phyloP scores from a whole-genome alignment of 768 basidiomycete genomes.

The Tulasnella sp. region DNA sequence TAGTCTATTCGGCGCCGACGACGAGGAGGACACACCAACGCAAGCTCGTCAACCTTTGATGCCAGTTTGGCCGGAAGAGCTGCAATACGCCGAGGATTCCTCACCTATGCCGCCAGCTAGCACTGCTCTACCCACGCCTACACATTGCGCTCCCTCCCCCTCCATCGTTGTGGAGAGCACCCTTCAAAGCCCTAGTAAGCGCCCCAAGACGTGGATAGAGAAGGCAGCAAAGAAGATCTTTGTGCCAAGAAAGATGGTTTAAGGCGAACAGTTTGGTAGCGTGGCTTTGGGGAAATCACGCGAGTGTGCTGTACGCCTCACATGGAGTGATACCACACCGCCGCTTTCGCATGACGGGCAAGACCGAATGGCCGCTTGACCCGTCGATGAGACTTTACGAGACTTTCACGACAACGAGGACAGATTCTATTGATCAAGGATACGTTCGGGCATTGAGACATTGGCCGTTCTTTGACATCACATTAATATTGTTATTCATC shows the following conservation, averaged over 20 bases:
- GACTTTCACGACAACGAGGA: not conserved
- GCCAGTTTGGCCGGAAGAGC: not conserved
- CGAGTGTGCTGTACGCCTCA: not conserved
- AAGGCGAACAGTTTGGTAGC: not conserved
- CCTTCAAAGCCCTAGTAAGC: not conserved
- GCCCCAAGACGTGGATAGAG: not conserved
- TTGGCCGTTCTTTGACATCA: not conserved
- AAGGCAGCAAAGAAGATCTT: not conserved
- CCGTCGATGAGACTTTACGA: not conserved
- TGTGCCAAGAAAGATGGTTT: not conserved
- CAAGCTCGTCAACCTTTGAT: not conserved
- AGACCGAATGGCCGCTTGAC: not conserved
- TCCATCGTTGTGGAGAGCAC: too few relatives aligned
- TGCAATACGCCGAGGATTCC: not conserved
- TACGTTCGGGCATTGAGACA: not conserved
- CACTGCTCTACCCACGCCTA: not conserved
- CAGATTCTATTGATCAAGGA: not conserved
- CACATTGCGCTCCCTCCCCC: not conserved
- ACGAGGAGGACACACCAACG: not conserved
- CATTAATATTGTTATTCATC: not conserved
- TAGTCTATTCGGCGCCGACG: not conserved
- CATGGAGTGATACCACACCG: not conserved
- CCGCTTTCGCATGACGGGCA: not conserved
- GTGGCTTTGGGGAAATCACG: not conserved
- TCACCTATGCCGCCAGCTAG: not conserved